Base-by-base conservation (phyloP, 768 basidiomycete genomes). In the Brasilioporus rufonigricans region DNA sequence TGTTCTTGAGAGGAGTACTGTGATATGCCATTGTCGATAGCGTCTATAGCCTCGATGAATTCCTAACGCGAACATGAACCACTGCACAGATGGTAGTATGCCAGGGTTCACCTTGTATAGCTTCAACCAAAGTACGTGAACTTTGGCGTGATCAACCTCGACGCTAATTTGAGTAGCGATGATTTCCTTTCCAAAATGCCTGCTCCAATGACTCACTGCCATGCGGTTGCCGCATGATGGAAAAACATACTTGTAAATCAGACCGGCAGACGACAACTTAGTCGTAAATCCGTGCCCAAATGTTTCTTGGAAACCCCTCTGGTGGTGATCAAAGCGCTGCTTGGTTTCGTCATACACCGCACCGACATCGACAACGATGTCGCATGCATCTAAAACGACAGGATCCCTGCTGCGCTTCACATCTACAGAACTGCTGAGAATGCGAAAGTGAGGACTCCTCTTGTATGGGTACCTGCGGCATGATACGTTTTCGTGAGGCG, bases 321-420 rank as follows among this genome's bases (percentile, higher is more conserved):
- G 96, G 67, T 99, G 96, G 67, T 99, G 96, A 71, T 99, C 96
- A 69, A 93, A 99, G 36, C 88, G 80, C 50, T 87, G 82, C 52
- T 78, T 83, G 56, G 74, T 74, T 65, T 86, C 83, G 52, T 96
- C 92, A 70, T 98, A 99, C 23, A 90, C 80, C 7, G 90, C 94
- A 11, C 97, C 95, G 47, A 99, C 94, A 66, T 99, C 96, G 23
- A 98, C 93, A 29, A 99, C 91, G 65, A 99, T 93, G 68, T 94
- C 87, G 70, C 95, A 94, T 7, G 83, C 77, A 56, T 85, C 85
- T 32, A 95, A 79, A 16, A 85, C 62, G 12, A 76, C 77, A 5
- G 87, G 85, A 66, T 93, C 88, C 39, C 93, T 81, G 38, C 79
- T 85, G 36, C 93, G 83, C 64, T 84, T 86, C 31, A 95, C 64